These are phyloP conservation scores for Neurospora tetrasperma DNA, from an alignment of 495 filamentous ascomycete genomes.

Conservation along the genomic window DNA sequence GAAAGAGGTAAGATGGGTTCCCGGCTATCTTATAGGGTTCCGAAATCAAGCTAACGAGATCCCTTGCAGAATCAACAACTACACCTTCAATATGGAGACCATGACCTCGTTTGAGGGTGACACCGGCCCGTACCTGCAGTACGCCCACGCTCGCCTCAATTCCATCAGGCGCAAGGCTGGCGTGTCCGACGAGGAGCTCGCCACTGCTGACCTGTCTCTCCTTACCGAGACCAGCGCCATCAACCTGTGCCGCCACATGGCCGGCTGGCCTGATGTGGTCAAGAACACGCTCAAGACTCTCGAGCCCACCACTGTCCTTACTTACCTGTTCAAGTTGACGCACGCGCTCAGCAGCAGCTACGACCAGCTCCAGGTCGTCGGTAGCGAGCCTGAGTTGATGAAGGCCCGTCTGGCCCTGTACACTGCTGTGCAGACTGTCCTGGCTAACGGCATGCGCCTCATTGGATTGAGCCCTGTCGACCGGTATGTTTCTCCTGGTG, in stretches of 20 bases:
- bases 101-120: slow-evolving; percentile 66
- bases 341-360: slow-evolving; percentile 76
- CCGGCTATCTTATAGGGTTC: not conserved
- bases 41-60: not conserved
- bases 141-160: slow-evolving; percentile 55
- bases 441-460: slow-evolving; percentile 77
- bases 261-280: slow-evolving; percentile 55
- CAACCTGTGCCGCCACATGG: slow-evolving; percentile 49
- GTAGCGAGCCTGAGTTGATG: slow-evolving; percentile 59
- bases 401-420: slow-evolving; percentile 76
- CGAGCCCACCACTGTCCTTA: slow-evolving; percentile 58
- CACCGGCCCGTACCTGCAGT: slow-evolving; percentile 61
- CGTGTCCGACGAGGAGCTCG: slow-evolving; percentile 43
- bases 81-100: slow-evolving; percentile 50
- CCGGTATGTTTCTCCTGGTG: slow-evolving; percentile 27
- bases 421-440: slow-evolving; percentile 62
- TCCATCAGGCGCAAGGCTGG: slow-evolving; percentile 47
- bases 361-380: slow-evolving; percentile 69
- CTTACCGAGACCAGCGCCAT: slow-evolving; percentile 50
- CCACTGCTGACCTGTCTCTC: slow-evolving; percentile 44
- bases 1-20: slow-evolving; percentile 40
- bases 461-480: slow-evolving; percentile 70
- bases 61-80: slow-evolving; percentile 46
- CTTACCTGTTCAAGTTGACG: slow-evolving; percentile 84
- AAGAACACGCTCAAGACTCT: slow-evolving; percentile 53